Percentiles rank a stretch among this genome's conserved stretches.
These are phyloP conservation scores for Alisma plantagoaquatica DNA, from an alignment of 106 monocot species.

Conservation along the genomic window DNA sequence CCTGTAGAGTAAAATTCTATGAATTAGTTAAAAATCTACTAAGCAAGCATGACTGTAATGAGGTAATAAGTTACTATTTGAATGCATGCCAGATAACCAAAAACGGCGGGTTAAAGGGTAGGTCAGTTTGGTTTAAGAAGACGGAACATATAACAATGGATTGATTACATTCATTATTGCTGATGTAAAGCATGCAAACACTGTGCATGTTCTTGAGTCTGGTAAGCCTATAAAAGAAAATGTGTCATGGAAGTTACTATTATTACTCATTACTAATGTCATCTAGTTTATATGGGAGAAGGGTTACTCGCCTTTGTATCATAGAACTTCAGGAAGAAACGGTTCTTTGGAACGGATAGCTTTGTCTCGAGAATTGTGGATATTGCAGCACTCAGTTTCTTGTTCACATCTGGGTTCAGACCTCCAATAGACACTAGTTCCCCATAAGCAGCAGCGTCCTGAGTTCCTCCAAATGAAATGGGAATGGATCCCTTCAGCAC, in stretches of 20 bases:
- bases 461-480: slow-evolving; percentile 73
- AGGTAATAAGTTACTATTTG: background rate
- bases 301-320: slow-evolving; percentile 33
- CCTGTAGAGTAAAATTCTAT: slow-evolving; percentile 23
- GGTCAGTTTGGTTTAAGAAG: background rate
- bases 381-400: slow-evolving; percentile 73
- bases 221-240: slow-evolving; percentile 10
- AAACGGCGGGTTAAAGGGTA: background rate
- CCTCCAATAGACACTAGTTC: slow-evolving; percentile 93
- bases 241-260: slow-evolving; percentile 14
- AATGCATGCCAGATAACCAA: background rate
- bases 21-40: background rate
- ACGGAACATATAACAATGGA: background rate
- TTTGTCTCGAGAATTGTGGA: slow-evolving; percentile 59
- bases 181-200: slow-evolving; percentile 45
- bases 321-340: slow-evolving; percentile 54
- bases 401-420: slow-evolving; percentile 54
- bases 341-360: slow-evolving; percentile 59
- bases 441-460: slow-evolving; percentile 79
- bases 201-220: slow-evolving; percentile 24
- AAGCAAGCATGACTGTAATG: background rate
- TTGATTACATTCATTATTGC: slow-evolving; percentile 31
- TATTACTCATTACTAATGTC: background rate
- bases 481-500: slow-evolving; percentile 86
- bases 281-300: background rate